These are phyloP conservation scores for Penicillium sp. DNA, from an alignment of 2,329 filamentous ascomycete genomes.

Conservation along the genomic window DNA sequence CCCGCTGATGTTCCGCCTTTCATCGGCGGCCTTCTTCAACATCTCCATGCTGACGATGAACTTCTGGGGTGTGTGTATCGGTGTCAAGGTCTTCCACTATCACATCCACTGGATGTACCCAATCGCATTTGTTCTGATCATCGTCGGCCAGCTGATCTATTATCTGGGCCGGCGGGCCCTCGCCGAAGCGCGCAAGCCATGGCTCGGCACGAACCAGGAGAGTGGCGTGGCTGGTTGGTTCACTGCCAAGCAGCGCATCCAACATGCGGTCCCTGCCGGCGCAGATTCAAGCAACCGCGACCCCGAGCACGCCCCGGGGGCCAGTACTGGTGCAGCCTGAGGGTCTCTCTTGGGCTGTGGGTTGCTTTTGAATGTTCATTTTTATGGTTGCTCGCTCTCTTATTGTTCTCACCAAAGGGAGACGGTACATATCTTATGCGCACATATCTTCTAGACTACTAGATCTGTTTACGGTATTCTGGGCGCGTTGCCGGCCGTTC, in stretches of 20 bases:
- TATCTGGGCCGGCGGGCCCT: slow-evolving; percentile 78
- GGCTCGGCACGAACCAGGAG: slow-evolving; percentile 86
- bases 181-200: slow-evolving; percentile 90
- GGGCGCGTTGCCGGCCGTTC: too few species aligned
- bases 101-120: slow-evolving; percentile 87
- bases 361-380: too few species aligned
- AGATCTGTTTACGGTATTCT: too few species aligned
- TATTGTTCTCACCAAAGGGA: too few species aligned
- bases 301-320: too few species aligned
- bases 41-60: slow-evolving; percentile 90
- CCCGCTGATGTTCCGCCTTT: slow-evolving; percentile 84
- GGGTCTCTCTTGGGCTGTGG: too few species aligned
- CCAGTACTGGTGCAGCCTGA: too few species aligned
- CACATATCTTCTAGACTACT: too few species aligned
- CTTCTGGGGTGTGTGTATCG: slow-evolving; percentile 96
- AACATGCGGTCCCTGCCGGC: slow-evolving; percentile 17
- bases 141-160: slow-evolving; percentile 80
- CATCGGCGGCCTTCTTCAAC: slow-evolving; percentile 91
- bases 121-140: slow-evolving; percentile 89
- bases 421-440: too few species aligned
- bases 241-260: slow-evolving; percentile 76
- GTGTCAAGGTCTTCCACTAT: slow-evolving; percentile 78
- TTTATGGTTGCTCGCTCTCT: too few species aligned
- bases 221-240: slow-evolving; percentile 74
- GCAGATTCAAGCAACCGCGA: slow-evolving; percentile 12